Percentiles rank a stretch among this genome's conserved stretches.
Evolutionary conservation across 176 grass and related monocot genomes (phyloP).

Genomic region (Avena insularis): DNA sequence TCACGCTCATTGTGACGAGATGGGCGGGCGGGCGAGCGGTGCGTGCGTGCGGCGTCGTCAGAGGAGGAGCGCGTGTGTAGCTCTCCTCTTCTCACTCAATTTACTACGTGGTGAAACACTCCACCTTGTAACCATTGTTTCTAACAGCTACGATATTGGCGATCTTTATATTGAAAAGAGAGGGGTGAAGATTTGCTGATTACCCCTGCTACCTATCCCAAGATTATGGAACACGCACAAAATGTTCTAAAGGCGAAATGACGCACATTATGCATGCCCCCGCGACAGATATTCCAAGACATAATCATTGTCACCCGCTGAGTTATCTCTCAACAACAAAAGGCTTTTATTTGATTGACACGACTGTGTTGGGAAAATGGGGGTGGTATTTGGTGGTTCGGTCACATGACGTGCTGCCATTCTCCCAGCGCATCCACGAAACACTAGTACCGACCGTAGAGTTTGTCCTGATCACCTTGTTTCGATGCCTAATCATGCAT

Average conservation of each 20-base stretch:
- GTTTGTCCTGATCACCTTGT: conserved; percentile 32
- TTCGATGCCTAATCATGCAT: conserved; percentile 37
- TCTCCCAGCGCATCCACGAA: conserved; percentile 1
- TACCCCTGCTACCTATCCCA: neutral
- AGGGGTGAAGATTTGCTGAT: neutral
- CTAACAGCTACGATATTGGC: neutral
- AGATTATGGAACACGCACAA: neutral
- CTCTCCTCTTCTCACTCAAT: too few species aligned
- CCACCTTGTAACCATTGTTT: too few species aligned
- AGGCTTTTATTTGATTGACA: conserved; percentile 23
- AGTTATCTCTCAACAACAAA: neutral
- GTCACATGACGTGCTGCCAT: conserved; percentile 43
- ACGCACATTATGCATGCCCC: neutral
- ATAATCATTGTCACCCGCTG: conserved; percentile 39
- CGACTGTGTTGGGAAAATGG: conserved; percentile 23
- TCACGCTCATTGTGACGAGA: too few species aligned
- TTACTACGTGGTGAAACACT: too few species aligned
- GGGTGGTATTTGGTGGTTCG: conserved; percentile 18
- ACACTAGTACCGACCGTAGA: neutral
- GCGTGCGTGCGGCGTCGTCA: too few species aligned
- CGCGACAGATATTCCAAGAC: conserved; percentile 13
- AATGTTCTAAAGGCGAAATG: neutral
- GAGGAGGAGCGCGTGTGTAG: too few species aligned
- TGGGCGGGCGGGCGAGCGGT: too few species aligned
- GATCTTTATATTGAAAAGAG: neutral